These are phyloP conservation scores for Viola odorata DNA, from an alignment of 345 rosid species.

Conservation along the genomic window DNA sequence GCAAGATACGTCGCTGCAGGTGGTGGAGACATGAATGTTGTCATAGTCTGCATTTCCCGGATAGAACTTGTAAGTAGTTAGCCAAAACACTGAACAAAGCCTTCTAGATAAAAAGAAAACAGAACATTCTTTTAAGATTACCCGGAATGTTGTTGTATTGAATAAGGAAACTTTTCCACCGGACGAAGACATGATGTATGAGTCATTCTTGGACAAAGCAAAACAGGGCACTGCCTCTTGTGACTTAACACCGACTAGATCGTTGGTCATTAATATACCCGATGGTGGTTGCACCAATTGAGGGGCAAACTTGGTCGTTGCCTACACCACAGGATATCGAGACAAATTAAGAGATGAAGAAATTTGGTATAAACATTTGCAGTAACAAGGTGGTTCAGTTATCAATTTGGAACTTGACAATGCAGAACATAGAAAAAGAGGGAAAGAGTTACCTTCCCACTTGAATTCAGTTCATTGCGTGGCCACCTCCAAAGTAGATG, in stretches of 20 bases:
- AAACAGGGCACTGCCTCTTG: conserved; percentile 29
- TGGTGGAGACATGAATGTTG: conserved; percentile 35
- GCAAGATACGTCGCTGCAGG: conserved; percentile 48
- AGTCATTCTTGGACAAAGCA: conserved; percentile 39
- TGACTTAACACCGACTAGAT: conserved; percentile 15
- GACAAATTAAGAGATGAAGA: neutral
- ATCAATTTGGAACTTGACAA: neutral
- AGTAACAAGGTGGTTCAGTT: neutral
- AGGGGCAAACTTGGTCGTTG: conserved; percentile 33
- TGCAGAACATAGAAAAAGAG: neutral
- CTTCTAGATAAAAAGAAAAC: neutral
- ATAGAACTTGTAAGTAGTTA: too few species aligned
- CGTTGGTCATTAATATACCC: conserved; percentile 36
- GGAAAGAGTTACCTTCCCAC: conserved; percentile 28
- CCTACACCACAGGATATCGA: conserved; percentile 22
- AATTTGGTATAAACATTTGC: neutral
- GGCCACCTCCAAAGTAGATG: conserved; percentile 42
- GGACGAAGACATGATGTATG: conserved; percentile 38
- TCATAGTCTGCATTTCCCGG: conserved; percentile 27
- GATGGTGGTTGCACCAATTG: conserved; percentile 22
- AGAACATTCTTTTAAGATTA: neutral
- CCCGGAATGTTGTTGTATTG: conserved; percentile 40
- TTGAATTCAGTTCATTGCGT: conserved; percentile 17
- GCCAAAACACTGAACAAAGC: too few species aligned
- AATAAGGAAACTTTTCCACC: conserved; percentile 40